Evolutionary conservation across 1,139 yeast species (phyloP), one percentile per base, ranked within the genome.

Genomic region (Lodderomyces theae): DNA sequence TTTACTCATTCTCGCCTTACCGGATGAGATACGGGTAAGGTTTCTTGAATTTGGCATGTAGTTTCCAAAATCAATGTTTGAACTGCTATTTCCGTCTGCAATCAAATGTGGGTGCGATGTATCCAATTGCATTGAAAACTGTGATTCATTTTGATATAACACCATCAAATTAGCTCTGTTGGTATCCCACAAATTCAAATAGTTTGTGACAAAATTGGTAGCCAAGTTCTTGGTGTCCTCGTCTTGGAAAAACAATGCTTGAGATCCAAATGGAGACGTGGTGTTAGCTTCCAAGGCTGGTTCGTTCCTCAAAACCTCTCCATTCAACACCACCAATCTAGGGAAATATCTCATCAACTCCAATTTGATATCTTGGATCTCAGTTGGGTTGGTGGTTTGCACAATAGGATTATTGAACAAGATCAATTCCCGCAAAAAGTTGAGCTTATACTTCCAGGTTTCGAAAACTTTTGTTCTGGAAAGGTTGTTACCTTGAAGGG

Each of bases 141-240:
- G 89, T 0, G 97, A 88, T 53, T 84, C 85, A 39, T 78, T 78
- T 44, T 94, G 89, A 58, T 92, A 92, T 32, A 92, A 67, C 31
- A 77, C 75, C 61, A 84, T 60, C 38, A 92, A 68, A 41, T 83
- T 90, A 11, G 72, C 59, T 47, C 98, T 71, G 57, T 86, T 82
- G 5, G 75, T 56, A 63, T 92, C 99, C 94, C 96, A 92, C 38
- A 83, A 66, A 43, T 82, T 80, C 46, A 86, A 69, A 60, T 77
- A 90, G 52, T 86, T 82, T 15, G 90, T 63, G 7, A 90, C 70
- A 60, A 92, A 94, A 52, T 74, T 80, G 23, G 90, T 82, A 2
- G 94, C 82, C 38, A 87, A 66, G 38, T 70, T 69, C 47, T 83
- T 87, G 32, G 88, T 72, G 32, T 81, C 87, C n/a, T 73, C 74